phyloP scores from a whole-genome alignment of 208 protist species.

The Acanthamoeba castellanii region DNA sequence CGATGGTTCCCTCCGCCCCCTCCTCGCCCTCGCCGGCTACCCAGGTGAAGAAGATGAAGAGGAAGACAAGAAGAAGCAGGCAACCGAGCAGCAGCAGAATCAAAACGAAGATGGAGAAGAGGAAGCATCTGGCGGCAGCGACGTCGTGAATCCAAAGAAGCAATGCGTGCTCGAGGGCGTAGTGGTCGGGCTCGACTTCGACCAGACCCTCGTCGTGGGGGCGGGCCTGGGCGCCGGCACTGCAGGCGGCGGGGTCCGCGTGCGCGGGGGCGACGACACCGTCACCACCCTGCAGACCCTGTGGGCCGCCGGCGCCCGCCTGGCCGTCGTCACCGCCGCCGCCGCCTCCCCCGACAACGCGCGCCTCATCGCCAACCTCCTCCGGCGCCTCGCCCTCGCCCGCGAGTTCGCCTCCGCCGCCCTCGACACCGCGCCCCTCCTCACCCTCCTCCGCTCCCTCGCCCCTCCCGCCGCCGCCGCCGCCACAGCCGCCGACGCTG shows the following conservation, averaged over 20 bases:
- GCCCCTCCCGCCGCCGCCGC: too few relatives aligned
- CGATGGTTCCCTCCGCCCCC: neutral
- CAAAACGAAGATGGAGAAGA: neutral
- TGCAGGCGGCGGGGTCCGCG: neutral
- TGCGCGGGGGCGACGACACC: conserved; percentile 8
- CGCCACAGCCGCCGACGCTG: too few relatives aligned
- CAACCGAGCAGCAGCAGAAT: neutral
- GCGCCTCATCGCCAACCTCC: neutral
- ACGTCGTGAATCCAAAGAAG: neutral
- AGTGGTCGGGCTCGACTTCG: conserved; percentile 48
- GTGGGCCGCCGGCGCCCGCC: neutral
- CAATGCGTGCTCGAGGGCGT: neutral
- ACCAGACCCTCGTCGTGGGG: neutral
- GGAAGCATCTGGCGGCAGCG: too few relatives aligned
- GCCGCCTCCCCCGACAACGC: neutral
- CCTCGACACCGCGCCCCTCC: conserved; percentile 16
- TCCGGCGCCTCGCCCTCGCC: conserved; percentile 1
- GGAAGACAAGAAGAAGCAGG: too few relatives aligned
- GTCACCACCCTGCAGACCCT: neutral
- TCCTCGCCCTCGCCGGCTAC: neutral
- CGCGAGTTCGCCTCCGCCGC: conserved; percentile 7
- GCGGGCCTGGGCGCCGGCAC: neutral
- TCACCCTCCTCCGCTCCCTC: neutral
- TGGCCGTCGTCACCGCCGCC: conserved; percentile 30
- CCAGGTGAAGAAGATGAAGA: too few relatives aligned